Evolutionary conservation across 768 basidiomycete species (phyloP), one percentile per base, ranked within the genome.

Genomic region (Boletellus ananiceps): DNA sequence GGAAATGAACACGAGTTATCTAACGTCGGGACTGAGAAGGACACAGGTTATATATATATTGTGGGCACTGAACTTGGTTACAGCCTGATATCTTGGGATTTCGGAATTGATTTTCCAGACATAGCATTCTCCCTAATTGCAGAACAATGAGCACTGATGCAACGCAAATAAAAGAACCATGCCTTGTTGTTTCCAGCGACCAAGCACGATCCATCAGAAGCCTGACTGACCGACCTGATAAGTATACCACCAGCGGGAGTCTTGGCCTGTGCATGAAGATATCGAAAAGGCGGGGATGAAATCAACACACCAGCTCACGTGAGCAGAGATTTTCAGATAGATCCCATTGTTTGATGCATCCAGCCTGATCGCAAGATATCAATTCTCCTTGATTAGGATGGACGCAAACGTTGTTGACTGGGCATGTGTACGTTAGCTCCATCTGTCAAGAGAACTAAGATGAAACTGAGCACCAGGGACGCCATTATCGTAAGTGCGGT

Each of bases 341-440:
- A 70, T 98, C 95, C 96, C 96, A 99, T 52, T 97, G 93, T 68
- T 97, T 97, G 61, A 98, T 94, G 56, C 90, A 88, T 15, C 96
- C 96, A 36, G 86, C 85, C 74, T 98, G 96, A 72, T 99, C 96
- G 68, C 95, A 98, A 9, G 92, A 94, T 60, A 98, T 93, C 51
- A 99, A 80, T 67, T 99, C 96, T 44, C 94, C 96, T 70, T 98
- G 96, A 71, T 98, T 99, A 29, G 96, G 95, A 68, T 98, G 95
- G 34, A 99, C 88, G 44, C 88, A 87, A 31, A 97, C 87, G 65
- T 99, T 95, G 70, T 98, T 99, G 50, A 99, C 95, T 83, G 59
- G 15, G 38, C 33, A 47, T 40, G 45, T 18, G 50, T 38, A 31
- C 19, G 14, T 69, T 40, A 59, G 60, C 38, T 36, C 48, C 33